Percentiles rank a stretch among this genome's conserved stretches.
Conservation (phyloP, 2,329 filamentous ascomycete genomes). For the Pseudogymnoascus sp. region DNA sequence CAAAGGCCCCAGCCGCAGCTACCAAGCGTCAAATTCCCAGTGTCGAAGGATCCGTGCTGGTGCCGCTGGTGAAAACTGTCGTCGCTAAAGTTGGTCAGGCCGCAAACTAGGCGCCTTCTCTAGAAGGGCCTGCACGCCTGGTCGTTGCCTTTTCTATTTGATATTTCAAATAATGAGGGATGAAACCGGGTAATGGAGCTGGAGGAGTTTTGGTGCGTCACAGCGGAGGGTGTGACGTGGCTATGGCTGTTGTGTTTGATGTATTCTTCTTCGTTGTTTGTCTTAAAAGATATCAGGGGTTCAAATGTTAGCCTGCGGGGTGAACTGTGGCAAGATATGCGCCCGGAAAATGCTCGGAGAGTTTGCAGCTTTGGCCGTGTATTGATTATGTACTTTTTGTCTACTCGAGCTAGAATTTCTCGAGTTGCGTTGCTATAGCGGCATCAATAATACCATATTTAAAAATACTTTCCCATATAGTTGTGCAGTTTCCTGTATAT, state of each 20-base stretch:
- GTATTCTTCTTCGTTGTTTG: conserved; percentile 3
- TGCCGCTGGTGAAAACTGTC: too few species aligned
- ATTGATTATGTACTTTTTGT: not conserved
- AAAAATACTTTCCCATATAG: not conserved
- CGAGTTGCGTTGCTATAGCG: not conserved
- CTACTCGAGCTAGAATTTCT: not conserved
- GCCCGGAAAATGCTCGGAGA: not conserved
- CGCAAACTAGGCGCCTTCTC: not conserved
- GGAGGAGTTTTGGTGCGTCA: not conserved
- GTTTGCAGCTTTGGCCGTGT: not conserved
- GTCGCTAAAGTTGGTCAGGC: too few species aligned
- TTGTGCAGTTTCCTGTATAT: not conserved
- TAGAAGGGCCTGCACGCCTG: not conserved
- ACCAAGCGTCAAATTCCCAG: too few species aligned
- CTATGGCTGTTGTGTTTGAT: not conserved
- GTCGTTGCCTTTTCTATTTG: not conserved
- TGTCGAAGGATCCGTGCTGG: too few species aligned
- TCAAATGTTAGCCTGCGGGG: not conserved
- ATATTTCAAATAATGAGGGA: not conserved
- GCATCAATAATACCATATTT: conserved; percentile 1
- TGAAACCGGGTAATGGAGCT: not conserved
- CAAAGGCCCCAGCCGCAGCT: too few species aligned
- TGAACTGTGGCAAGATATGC: not conserved
- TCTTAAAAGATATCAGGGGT: conserved; percentile 3
- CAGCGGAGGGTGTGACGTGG: not conserved